phyloP scores from a whole-genome alignment of 2,329 filamentous ascomycete genomes.

The Calonectria hongkongensis region DNA sequence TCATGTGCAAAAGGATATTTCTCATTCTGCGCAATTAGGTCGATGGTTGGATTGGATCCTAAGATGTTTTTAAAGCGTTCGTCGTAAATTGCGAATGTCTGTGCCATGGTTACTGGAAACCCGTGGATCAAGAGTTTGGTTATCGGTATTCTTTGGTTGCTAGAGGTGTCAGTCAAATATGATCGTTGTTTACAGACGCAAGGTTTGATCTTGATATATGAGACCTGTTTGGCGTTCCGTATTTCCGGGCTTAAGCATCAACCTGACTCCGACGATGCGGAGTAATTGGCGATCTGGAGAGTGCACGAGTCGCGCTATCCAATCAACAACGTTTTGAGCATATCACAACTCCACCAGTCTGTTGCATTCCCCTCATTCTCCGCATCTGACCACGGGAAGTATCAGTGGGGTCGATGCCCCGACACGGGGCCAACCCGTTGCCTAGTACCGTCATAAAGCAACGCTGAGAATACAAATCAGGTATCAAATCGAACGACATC shows the following conservation, averaged over 20 bases:
- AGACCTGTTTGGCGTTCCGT: background rate
- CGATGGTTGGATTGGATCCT: conserved; percentile 11
- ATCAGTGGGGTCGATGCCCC: background rate
- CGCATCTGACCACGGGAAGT: background rate
- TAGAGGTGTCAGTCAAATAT: background rate
- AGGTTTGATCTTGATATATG: background rate
- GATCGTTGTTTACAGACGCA: background rate
- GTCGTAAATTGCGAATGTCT: background rate
- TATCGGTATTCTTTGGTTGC: background rate
- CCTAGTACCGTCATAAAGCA: no score
- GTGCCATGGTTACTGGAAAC: background rate
- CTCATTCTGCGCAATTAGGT: background rate
- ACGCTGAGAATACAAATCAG: no score
- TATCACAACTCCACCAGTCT: background rate
- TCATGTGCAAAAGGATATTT: conserved; percentile 68
- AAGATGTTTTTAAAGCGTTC: conserved; percentile 4
- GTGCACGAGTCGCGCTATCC: background rate
- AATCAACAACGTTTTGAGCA: background rate
- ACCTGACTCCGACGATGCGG: background rate
- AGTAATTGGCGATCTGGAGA: background rate
- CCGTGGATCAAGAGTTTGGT: no score
- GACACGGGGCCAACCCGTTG: background rate
- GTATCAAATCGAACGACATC: no score
- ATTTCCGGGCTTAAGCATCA: background rate
- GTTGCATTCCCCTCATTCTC: conserved; percentile 13